phyloP scores from a whole-genome alignment of 164 flowering plant genomes.

The Macadamia integrifolia region DNA sequence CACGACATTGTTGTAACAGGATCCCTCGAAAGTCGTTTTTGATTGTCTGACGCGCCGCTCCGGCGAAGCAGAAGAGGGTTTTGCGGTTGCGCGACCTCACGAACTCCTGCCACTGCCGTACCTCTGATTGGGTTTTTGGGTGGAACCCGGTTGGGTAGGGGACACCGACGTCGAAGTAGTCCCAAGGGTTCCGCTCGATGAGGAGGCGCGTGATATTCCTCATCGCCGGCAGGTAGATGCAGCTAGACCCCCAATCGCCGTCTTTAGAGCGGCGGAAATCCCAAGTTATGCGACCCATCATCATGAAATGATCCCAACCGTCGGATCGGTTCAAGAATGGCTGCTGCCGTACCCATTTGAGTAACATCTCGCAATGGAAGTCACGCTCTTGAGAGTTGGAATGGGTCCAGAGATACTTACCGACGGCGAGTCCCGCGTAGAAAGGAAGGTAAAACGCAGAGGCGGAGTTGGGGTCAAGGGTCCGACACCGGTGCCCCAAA shows the following conservation, averaged over 20 bases:
- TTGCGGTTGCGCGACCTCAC: conserved; percentile 41
- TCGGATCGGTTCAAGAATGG: conserved; percentile 41
- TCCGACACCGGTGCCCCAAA: conserved; percentile 58
- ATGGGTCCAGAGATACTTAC: conserved; percentile 54
- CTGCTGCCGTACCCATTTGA: conserved; percentile 57
- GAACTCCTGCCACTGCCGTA: conserved; percentile 59
- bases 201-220: conserved; percentile 70
- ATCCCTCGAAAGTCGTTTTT: conserved; percentile 63
- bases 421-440: conserved; percentile 82
- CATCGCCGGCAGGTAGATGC: conserved; percentile 63
- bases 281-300: conserved; percentile 84
- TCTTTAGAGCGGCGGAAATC: conserved; percentile 79
- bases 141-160: conserved; percentile 98
- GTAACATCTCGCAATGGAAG: conserved; percentile 40
- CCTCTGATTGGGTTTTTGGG: conserved; percentile 54
- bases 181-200: conserved; percentile 88
- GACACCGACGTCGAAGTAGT: conserved; percentile 79
- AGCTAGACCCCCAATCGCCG: conserved; percentile 77
- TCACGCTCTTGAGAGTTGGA: conserved; percentile 45
- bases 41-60: conserved; percentile 53
- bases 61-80: conserved; percentile 72
- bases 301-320: conserved; percentile 90
- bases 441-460: conserved; percentile 83
- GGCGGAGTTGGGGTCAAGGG: conserved; percentile 55
- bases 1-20: conserved; percentile 49